These are phyloP conservation scores for Pseudonectria buxi DNA, from an alignment of 2,329 filamentous ascomycete genomes.

Conservation along the genomic window DNA sequence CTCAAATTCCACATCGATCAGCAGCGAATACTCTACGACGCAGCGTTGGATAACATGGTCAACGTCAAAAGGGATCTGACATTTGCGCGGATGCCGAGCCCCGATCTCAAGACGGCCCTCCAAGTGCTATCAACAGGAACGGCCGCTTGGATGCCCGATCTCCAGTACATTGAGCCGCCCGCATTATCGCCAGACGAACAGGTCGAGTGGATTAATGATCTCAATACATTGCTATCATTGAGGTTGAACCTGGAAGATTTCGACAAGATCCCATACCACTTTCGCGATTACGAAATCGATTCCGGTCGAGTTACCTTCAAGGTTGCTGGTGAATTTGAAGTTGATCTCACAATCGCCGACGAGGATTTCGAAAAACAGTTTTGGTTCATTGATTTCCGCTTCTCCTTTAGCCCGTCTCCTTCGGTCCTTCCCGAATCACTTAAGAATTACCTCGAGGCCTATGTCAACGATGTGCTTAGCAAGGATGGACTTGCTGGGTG, in stretches of 20 bases:
- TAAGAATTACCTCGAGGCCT: conserved; percentile 59
- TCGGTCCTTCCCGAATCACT: conserved; percentile 54
- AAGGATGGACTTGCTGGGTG: conserved; percentile 69
- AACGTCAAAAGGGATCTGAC: conserved; percentile 68
- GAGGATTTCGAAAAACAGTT: conserved; percentile 80
- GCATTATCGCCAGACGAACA: conserved; percentile 65
- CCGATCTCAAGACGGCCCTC: conserved; percentile 83
- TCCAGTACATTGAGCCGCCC: conserved; percentile 71
- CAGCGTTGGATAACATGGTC: conserved; percentile 56
- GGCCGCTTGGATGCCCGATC: conserved; percentile 71
- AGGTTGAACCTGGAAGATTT: conserved; percentile 80
- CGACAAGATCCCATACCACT: conserved; percentile 65
- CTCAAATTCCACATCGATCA: conserved; percentile 67
- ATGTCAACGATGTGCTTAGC: conserved; percentile 64
- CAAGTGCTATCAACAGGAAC: conserved; percentile 75
- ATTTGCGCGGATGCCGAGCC: conserved; percentile 72
- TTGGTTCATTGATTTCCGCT: conserved; percentile 89
- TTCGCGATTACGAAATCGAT: conserved; percentile 69
- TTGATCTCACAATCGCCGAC: conserved; percentile 84
- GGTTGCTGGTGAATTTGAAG: conserved; percentile 79
- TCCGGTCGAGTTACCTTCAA: conserved; percentile 87
- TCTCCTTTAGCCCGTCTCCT: conserved; percentile 68
- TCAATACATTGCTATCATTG: conserved; percentile 77
- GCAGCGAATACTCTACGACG: conserved; percentile 54
- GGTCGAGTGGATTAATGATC: conserved; percentile 66